Evolutionary conservation across 108 stramenopile genomes (phyloP), one percentile per base, ranked within the genome.

Genomic region (Cyclotella choctawhatcheeana): DNA sequence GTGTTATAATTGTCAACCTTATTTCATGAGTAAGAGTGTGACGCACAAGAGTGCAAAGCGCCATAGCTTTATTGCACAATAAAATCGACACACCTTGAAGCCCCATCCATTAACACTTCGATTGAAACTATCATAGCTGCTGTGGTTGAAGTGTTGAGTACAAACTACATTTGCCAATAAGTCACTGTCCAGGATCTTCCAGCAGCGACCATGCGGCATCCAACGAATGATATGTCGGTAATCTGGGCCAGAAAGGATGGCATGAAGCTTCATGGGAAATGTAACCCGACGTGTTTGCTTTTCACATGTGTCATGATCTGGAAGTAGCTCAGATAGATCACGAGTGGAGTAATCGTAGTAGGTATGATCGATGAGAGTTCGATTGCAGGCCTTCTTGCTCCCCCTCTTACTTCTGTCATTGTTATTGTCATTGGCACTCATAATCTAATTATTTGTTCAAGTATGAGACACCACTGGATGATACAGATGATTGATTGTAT

Each of bases 181-280:
- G 7, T 24, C 27, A 26, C 51, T 50, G 21, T 86, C 76, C 24
- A 87, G 52, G 13, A 89, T 73, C 6, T 71, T 69, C 86, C 86
- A 89, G 10, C 82, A 58, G 30, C 89, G 63, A 6, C 89, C 89
- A 69, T 89, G 89, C 13, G 85, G 84, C 70, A 84, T 71, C 89
- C 89, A 89, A 10, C 79, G 35, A 33, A 89, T 61, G 50, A 89
- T 71, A 67, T 86, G 83, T 1, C 65, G 37, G 37, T 83, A 64
- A 13, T 85, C 84, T 7, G 74, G 58, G 22, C 71, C 44, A 30
- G 80, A 78, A 2, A 89, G 70, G 37, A 89, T 89, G 20, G 74
- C 44, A 52, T 84, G 80, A 73, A 88, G 64, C 60, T 85, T 66
- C 31, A 29, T n/a, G 7, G 64, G 64, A 35, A 66, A 66, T n/a